Percentiles rank a stretch among this genome's conserved stretches.
Conservation (phyloP, 2,329 filamentous ascomycete species). For the Dactylellina cionopaga region DNA sequence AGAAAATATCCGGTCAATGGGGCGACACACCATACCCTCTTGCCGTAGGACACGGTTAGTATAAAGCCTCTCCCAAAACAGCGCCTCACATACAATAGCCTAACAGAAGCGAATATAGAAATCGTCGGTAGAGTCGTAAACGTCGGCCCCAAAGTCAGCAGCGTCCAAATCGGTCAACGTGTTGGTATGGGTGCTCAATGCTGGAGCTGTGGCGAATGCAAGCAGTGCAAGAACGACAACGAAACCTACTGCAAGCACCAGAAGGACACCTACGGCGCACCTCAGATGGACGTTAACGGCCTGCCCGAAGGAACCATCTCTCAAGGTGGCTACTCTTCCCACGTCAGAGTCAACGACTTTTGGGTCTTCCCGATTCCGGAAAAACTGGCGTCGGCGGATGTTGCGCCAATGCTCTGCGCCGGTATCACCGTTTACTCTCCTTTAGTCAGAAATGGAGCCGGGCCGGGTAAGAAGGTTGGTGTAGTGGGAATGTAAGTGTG, state of each 20-base stretch:
- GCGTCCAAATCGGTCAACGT: conserved; percentile 70
- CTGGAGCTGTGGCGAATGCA: conserved; percentile 72
- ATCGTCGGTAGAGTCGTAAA: conserved; percentile 75
- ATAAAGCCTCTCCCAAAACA: not conserved
- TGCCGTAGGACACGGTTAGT: conserved; percentile 73
- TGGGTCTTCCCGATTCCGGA: conserved; percentile 71
- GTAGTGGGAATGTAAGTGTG: conserved; percentile 69
- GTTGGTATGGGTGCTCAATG: conserved; percentile 77
- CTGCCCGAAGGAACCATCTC: conserved; percentile 67
- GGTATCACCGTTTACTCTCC: conserved; percentile 83
- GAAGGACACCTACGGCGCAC: conserved; percentile 62
- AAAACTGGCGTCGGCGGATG: conserved; percentile 69
- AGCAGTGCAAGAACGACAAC: conserved; percentile 72
- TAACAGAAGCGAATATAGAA: conserved; percentile 62
- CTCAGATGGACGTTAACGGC: conserved; percentile 65
- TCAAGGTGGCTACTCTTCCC: conserved; percentile 74
- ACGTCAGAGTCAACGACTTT: conserved; percentile 72
- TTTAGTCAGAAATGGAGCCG: conserved; percentile 77
- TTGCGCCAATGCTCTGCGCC: conserved; percentile 84
- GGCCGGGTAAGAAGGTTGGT: conserved; percentile 80
- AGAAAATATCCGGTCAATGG: conserved; percentile 69
- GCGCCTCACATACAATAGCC: not conserved
- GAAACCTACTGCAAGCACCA: conserved; percentile 71
- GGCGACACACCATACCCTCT: conserved; percentile 70
- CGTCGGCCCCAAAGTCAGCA: conserved; percentile 73